Evolutionary conservation across 2,329 filamentous ascomycete genomes (phyloP).

Genomic region (Xylariaceae sp.): DNA sequence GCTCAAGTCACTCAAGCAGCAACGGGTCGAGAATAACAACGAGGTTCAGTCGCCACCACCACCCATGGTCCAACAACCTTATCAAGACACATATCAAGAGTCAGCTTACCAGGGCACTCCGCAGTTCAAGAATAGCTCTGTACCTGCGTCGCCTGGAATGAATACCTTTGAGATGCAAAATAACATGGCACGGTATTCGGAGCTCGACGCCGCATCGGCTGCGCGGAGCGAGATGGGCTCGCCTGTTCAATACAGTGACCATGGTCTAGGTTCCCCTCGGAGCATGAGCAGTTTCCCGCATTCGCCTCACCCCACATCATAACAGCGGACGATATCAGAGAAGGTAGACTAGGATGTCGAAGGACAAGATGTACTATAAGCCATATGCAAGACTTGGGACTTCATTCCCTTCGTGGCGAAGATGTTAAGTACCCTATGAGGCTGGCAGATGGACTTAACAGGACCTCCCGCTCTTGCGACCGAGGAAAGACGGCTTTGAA

Average conservation of each 20-base stretch:
- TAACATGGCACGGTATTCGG: slow-evolving; percentile 18
- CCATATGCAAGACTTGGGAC: too few species aligned
- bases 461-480: too few species aligned
- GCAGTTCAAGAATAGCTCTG: slow-evolving; percentile 6
- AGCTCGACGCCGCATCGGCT: slow-evolving; percentile 19
- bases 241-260: slow-evolving; percentile 3
- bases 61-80: background rate
- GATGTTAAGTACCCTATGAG: too few species aligned
- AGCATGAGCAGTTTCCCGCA: background rate
- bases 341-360: too few species aligned
- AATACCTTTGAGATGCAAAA: background rate
- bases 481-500: too few species aligned
- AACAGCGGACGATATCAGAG: too few species aligned
- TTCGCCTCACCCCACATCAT: background rate
- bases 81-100: slow-evolving; percentile 10
- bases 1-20: slow-evolving; percentile 18
- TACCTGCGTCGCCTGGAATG: slow-evolving; percentile 3
- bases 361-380: too few species aligned
- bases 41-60: slow-evolving; percentile 1
- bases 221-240: slow-evolving; percentile 17
- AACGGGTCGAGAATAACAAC: slow-evolving; percentile 11
- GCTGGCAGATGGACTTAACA: too few species aligned
- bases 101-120: background rate
- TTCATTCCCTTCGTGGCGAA: too few species aligned
- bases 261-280: slow-evolving; percentile 2